phyloP scores from a whole-genome alignment of 179 eudicot species.

The Corrigiola litoralis region DNA sequence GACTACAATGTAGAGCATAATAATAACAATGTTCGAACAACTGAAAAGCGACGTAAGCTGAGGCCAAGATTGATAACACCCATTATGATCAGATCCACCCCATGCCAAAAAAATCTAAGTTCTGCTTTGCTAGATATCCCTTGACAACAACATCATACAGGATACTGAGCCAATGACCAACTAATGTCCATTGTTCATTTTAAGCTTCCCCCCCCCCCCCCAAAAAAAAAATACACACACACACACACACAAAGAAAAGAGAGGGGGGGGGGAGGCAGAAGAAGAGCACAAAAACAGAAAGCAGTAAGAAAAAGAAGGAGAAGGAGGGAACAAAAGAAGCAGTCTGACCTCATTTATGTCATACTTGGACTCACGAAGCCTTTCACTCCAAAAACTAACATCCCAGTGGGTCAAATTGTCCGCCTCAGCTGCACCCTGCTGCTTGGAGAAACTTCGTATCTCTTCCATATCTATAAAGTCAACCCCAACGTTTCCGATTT shows the following conservation, averaged over 20 bases:
- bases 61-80: no score
- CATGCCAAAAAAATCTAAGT: no score
- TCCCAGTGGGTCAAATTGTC: conserved; percentile 86
- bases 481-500: neutral
- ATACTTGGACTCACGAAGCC: conserved; percentile 92
- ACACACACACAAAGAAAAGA: neutral
- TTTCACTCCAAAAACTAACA: conserved; percentile 90
- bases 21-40: no score
- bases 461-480: conserved; percentile 74
- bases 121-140: no score
- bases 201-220: no score
- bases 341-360: conserved; percentile 81
- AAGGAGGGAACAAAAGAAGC: conserved; percentile 11
- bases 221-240: no score
- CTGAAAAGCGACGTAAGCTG: no score
- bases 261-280: neutral
- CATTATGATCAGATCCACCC: no score
- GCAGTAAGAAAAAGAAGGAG: neutral
- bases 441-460: conserved; percentile 61
- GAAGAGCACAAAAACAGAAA: no score
- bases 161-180: no score
- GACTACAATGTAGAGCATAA: no score
- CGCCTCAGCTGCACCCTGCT: conserved; percentile 83
- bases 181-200: no score
- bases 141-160: neutral